Base-by-base conservation (phyloP, 805 yeast genomes). In the Metschnikowia continentalis region DNA sequence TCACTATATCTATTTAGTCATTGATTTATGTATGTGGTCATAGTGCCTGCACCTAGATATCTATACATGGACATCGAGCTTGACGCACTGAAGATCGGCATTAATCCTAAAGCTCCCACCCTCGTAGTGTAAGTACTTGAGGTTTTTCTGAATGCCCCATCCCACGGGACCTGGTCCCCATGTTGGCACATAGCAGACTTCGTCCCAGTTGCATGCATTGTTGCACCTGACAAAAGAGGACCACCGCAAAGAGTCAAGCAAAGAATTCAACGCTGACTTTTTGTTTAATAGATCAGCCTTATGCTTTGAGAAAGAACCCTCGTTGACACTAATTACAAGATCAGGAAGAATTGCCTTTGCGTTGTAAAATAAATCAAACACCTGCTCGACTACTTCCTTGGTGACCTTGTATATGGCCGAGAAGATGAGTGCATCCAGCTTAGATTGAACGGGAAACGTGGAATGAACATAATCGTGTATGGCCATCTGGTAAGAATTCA, bases 181-280 rank as follows among this genome's bases (percentile, higher is more conserved):
- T 0, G 83, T 76, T 1, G 86, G 86, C 14, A 80, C 73, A 49
- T 71, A 80, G 55, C 86, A 82, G 2, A 79, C 59, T 54, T 79
- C 82, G 55, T 78, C 75, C 64, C 66, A 62, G 0, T 56, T 66
- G 61, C 86, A 81, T 3, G 58, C 62, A 2, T 59, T 47, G 0
- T 70, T 56, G 60, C 85, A 81, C 40, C 66, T 54, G 50, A 73
- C 75, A 51, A 69, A 71, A 0, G 69, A 57, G 5, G 77, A 50
- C 82, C 82, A 81, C 42, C 68, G 62, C 48, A 77, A 56, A 1
- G 51, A 33, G 1, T 60, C 46, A 2, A 76, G 43, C 13, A 77
- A 56, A 0, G 41, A n/a, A 7, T 38, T 35, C 3, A 71, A 50
- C 19, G 14, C 17, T 2, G 22, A 20, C 4, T 26, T 35, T 19